These are phyloP conservation scores for Pontederia paniculata DNA, from an alignment of 176 grass and related monocot genomes.

Conservation along the genomic window DNA sequence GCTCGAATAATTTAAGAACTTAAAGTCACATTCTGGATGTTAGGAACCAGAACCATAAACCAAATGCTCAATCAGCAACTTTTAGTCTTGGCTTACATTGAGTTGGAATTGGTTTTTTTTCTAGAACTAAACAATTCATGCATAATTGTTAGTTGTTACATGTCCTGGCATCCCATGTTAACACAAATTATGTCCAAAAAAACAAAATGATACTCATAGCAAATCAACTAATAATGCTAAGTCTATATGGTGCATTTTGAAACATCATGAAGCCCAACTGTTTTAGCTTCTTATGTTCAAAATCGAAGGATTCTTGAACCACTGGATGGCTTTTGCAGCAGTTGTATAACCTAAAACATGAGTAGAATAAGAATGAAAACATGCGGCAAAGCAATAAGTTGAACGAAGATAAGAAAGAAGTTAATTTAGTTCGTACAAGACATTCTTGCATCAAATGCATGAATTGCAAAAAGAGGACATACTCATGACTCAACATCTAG, in stretches of 20 bases:
- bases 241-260: neutral
- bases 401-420: conserved; percentile 2
- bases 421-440: neutral
- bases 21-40: no score
- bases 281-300: conserved; percentile 42
- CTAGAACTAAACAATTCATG: neutral
- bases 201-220: neutral
- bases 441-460: neutral
- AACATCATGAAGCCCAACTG: conserved; percentile 42
- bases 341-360: conserved; percentile 78
- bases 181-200: neutral
- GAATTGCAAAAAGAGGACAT: neutral
- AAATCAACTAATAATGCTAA: neutral
- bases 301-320: conserved; percentile 69
- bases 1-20: no score
- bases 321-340: conserved; percentile 72
- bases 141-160: no score
- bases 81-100: neutral
- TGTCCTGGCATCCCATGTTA: no score
- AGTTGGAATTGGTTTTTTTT: neutral
- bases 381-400: conserved; percentile 86
- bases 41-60: no score
- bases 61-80: no score
- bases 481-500: conserved; percentile 6
- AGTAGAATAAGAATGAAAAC: conserved; percentile 90